Conservation (phyloP, 345 rosid genomes). For the Aegle marmelos region DNA sequence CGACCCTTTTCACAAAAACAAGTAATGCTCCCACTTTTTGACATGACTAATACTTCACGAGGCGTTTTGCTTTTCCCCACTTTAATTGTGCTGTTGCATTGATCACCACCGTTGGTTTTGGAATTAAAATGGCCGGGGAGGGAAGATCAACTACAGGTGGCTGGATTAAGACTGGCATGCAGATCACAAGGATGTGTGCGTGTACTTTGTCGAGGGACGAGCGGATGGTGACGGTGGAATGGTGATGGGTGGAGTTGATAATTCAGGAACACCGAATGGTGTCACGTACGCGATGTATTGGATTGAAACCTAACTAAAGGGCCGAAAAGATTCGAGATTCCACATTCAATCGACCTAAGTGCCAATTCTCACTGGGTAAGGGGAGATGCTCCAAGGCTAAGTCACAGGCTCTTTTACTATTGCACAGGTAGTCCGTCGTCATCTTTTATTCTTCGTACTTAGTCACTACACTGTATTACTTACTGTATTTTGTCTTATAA, state of each 20-base stretch:
- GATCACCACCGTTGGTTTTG: not conserved
- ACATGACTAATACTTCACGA: slow-evolving; percentile 26
- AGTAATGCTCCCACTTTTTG: not conserved
- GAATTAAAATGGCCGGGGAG: not conserved
- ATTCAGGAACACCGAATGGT: not conserved
- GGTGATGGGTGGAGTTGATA: not conserved
- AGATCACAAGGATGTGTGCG: not conserved
- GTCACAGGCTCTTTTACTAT: not conserved
- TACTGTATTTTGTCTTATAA: too few species aligned
- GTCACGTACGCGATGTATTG: not conserved
- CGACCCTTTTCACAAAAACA: not conserved
- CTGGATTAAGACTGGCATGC: not conserved
- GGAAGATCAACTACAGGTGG: not conserved
- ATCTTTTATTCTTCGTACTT: not conserved
- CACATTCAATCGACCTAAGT: not conserved
- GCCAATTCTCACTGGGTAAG: not conserved
- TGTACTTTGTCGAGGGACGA: too few species aligned
- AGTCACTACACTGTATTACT: too few species aligned
- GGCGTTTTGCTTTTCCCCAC: not conserved
- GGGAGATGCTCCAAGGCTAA: not conserved
- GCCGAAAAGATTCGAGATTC: slow-evolving; percentile 1
- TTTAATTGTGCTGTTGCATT: not conserved
- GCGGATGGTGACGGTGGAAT: not conserved
- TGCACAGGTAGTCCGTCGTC: not conserved
- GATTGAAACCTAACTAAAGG: not conserved